Evolutionary conservation across 371 early-diverging fungal species (phyloP).

Genomic region (Zychaea mexicana): DNA sequence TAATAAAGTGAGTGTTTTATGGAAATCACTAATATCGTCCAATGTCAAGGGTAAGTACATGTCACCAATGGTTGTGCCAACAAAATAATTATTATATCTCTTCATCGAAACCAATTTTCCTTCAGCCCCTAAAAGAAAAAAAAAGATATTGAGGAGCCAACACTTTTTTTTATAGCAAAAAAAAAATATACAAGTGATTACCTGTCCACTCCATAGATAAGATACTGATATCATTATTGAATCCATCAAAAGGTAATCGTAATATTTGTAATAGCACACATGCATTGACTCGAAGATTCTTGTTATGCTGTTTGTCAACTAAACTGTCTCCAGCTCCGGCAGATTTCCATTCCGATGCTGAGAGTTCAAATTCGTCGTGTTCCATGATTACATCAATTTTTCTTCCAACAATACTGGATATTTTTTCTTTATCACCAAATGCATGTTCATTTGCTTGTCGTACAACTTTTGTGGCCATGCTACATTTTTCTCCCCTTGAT

Average conservation of each 20-base stretch:
- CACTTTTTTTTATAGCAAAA: too few species aligned
- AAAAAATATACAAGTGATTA: too few species aligned
- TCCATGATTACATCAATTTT: neutral
- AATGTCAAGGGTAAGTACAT: too few species aligned
- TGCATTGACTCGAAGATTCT: neutral
- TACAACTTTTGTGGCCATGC: neutral
- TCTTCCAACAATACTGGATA: neutral
- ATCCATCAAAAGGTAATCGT: neutral
- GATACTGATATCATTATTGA: too few species aligned
- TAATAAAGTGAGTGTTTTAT: too few species aligned
- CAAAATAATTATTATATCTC: too few species aligned
- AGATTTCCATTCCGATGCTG: neutral
- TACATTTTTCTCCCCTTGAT: neutral
- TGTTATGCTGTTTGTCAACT: neutral
- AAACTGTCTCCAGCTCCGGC: neutral
- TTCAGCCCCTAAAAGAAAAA: too few species aligned
- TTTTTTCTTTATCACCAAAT: neutral
- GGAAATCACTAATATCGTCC: too few species aligned
- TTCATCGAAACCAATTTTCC: too few species aligned
- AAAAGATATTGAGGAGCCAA: too few species aligned
- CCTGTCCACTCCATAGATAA: too few species aligned
- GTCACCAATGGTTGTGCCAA: too few species aligned
- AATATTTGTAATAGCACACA: neutral
- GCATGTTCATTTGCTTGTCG: neutral
- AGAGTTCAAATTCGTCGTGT: neutral